Evolutionary conservation across 305 asterid genomes (phyloP).

Genomic region (Fraxinus velutina): DNA sequence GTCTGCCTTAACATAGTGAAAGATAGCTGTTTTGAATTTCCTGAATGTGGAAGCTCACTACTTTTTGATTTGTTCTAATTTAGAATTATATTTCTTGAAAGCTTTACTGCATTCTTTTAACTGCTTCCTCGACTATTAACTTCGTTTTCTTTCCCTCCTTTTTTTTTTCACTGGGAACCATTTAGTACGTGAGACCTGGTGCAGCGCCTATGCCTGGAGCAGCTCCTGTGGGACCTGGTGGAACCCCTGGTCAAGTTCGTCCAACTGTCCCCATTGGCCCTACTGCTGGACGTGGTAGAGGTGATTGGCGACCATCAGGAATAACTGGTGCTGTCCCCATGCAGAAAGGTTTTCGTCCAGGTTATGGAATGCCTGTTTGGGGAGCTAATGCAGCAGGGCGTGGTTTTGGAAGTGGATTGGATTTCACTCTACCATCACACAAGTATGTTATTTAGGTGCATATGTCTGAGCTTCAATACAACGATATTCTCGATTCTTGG

Average conservation of each 20-base stretch:
- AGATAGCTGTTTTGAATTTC: constrained; percentile 5
- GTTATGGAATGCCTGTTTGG: constrained; percentile 65
- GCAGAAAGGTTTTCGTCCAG: constrained; percentile 75
- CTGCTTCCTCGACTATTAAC: constrained; percentile 13
- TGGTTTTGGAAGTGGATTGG: constrained; percentile 92
- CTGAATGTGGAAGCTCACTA: background rate
- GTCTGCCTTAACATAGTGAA: constrained; percentile 18
- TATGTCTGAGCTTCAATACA: background rate
- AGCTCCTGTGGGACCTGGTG: constrained; percentile 58
- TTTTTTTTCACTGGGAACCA: constrained; percentile 25
- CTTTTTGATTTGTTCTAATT: background rate
- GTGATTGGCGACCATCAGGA: constrained; percentile 91
- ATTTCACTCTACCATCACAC: constrained; percentile 96
- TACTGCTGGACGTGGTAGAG: constrained; percentile 89
- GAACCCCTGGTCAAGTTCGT: constrained; percentile 67
- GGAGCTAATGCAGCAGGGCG: constrained; percentile 76
- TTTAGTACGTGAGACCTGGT: constrained; percentile 98
- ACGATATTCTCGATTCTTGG: background rate
- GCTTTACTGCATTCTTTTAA: constrained; percentile 16
- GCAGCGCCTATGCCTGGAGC: constrained; percentile 70
- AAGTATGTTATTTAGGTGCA: constrained; percentile 54
- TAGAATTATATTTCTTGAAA: constrained; percentile 1
- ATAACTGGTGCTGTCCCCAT: constrained; percentile 52
- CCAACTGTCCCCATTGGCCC: constrained; percentile 62
- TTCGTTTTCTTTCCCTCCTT: constrained; percentile 17